Conservation (phyloP, 2,329 filamentous ascomycete genomes). For the Trichoderma aggressivum region DNA sequence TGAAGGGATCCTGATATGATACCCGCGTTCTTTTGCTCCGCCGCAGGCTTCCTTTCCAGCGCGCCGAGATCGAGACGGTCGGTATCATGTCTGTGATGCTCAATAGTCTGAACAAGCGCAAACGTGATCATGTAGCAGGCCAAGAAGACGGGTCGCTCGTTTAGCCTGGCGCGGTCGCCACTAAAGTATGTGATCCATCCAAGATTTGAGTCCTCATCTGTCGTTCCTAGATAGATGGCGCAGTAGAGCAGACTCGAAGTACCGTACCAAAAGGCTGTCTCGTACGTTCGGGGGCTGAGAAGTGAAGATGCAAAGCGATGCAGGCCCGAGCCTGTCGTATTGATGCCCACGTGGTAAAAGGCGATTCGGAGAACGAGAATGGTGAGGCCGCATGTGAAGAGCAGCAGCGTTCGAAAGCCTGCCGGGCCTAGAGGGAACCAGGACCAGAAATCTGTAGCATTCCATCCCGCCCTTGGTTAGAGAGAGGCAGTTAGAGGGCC, state of each 20-base stretch:
- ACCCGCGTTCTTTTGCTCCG: slow-evolving; percentile 25
- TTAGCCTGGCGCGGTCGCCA: slow-evolving; percentile 71
- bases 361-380: slow-evolving; percentile 84
- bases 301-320: slow-evolving; percentile 60
- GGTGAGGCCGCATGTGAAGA: slow-evolving; percentile 72
- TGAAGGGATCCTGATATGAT: slow-evolving; percentile 33
- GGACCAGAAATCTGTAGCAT: slow-evolving; percentile 66
- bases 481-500: background rate
- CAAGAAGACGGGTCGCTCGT: slow-evolving; percentile 82
- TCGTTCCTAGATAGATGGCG: slow-evolving; percentile 75
- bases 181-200: slow-evolving; percentile 69
- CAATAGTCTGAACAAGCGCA: slow-evolving; percentile 63
- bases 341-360: slow-evolving; percentile 71
- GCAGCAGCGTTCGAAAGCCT: slow-evolving; percentile 68
- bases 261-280: slow-evolving; percentile 72
- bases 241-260: slow-evolving; percentile 77
- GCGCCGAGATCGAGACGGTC: slow-evolving; percentile 57
- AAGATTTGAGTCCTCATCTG: slow-evolving; percentile 57
- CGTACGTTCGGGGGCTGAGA: slow-evolving; percentile 57
- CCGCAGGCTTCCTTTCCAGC: slow-evolving; percentile 24
- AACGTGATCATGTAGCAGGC: slow-evolving; percentile 66
- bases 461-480: slow-evolving; percentile 18
- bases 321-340: slow-evolving; percentile 67
- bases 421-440: slow-evolving; percentile 79
- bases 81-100: slow-evolving; percentile 70